Evolutionary conservation across 805 yeast species (phyloP), one percentile per base, ranked within the genome.

Genomic region (Ogataea nitratoaversa): DNA sequence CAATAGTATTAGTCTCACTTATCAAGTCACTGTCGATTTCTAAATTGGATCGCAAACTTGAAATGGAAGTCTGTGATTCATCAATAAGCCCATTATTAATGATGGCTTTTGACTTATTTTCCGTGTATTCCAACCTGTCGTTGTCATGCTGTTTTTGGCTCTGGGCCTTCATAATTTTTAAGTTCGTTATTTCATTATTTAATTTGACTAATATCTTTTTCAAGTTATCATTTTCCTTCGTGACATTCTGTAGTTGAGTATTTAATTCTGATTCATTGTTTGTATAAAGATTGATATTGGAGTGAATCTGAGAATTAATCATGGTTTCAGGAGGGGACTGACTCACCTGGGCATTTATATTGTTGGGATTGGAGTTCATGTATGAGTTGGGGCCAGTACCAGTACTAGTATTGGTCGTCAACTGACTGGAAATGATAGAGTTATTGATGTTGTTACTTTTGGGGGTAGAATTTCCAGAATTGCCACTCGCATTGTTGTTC

Each of bases 151-250:
- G 27, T 30, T 24, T 31, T 11, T 39, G 44, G 22, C 36, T 40
- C 18, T 54, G 59, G 24, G 38, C 40, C 36, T 53, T 59, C 19
- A 48, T 45, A 35, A 60, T 29, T 37, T 54, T 53, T 39, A 65
- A 44, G 30, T 51, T 50, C 27, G 54, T 63, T 30, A 70, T 68
- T 47, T 70, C 76, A 36, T 54, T 50, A 43, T 67, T 67, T 20
- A 70, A 47, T 43, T 69, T 67, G 3, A 55, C 56, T 7, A 70
- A 55, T 3, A 70, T 66, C 34, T 63, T 67, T 44, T 68, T 67
- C 42, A 70, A 53, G 43, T 68, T 70, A 37, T 63, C 67, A 47
- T 70, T 70, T 50, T 70, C 75, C 38, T 65, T 63, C 2, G 69
- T 60, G 6, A 70, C 72, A 32, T 55, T 57, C 37, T 67, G 70